These are phyloP conservation scores for Athelia psychrophila DNA, from an alignment of 1,284 basidiomycete genomes.

Conservation along the genomic window DNA sequence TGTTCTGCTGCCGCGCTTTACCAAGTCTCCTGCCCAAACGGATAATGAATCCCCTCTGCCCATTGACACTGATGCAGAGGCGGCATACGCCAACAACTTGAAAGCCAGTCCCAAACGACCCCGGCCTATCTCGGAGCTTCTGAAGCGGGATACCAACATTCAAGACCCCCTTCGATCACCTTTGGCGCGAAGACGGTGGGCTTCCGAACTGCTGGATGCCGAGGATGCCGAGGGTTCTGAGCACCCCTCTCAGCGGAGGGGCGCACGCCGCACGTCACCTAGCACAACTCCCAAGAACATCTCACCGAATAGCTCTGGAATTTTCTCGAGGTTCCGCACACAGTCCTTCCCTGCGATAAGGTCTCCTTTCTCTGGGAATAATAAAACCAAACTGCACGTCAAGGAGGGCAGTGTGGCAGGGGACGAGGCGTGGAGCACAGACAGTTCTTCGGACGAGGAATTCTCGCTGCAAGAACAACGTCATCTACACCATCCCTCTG, in stretches of 20 bases:
- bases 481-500: background rate
- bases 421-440: constrained; percentile 58
- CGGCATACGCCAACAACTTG: constrained; percentile 46
- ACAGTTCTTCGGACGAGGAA: constrained; percentile 63
- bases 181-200: constrained; percentile 43
- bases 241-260: constrained; percentile 10
- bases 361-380: constrained; percentile 39
- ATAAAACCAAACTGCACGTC: constrained; percentile 20
- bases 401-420: constrained; percentile 23
- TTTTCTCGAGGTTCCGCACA: constrained; percentile 46
- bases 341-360: constrained; percentile 50
- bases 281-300: constrained; percentile 15
- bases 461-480: constrained; percentile 23
- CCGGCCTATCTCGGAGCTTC: constrained; percentile 18
- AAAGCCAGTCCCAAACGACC: constrained; percentile 42
- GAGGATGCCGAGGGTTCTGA: constrained; percentile 8
- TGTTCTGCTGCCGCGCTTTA: background rate
- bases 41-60: constrained; percentile 45
- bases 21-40: constrained; percentile 28
- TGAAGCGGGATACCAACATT: constrained; percentile 17
- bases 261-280: constrained; percentile 13
- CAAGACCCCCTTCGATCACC: constrained; percentile 38
- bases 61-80: constrained; percentile 60
- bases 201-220: constrained; percentile 37
- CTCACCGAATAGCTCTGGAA: constrained; percentile 18